phyloP scores from a whole-genome alignment of 2,329 filamentous ascomycete genomes.

The Colletotrichum sp. region DNA sequence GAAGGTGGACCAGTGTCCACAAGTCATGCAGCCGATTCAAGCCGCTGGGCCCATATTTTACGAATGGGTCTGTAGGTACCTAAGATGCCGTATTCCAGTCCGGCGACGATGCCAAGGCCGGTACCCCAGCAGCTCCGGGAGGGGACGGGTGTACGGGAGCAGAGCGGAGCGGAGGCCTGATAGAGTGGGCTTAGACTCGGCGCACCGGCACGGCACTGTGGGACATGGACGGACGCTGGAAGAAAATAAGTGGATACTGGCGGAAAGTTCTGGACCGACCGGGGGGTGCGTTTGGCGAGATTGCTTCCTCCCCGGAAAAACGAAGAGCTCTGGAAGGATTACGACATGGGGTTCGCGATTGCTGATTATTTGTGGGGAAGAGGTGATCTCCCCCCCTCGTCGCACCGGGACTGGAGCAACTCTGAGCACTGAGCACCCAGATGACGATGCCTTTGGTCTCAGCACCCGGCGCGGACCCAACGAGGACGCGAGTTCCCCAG shows the following conservation, averaged over 20 bases:
- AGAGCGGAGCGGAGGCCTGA: neutral
- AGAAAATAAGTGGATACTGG: neutral
- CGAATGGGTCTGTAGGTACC: no score
- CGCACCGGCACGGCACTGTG: neutral
- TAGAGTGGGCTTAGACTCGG: neutral
- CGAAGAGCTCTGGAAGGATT: neutral
- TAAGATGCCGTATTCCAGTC: neutral
- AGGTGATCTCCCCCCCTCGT: neutral
- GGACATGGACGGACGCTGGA: neutral
- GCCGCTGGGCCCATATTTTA: neutral
- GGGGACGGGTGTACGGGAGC: neutral
- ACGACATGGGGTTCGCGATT: neutral
- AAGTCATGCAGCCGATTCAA: neutral
- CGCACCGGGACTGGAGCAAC: neutral
- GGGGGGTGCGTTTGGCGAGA: neutral
- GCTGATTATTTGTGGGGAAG: neutral
- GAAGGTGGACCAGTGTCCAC: neutral
- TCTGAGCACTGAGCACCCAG: neutral
- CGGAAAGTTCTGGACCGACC: conserved; percentile 3
- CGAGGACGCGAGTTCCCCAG: neutral
- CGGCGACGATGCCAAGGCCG: neutral
- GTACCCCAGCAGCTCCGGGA: neutral
- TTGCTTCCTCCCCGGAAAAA: neutral
- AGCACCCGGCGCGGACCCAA: neutral
- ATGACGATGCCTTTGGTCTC: neutral